phyloP scores from a whole-genome alignment of 805 yeast genomes.

The Candida corydali region DNA sequence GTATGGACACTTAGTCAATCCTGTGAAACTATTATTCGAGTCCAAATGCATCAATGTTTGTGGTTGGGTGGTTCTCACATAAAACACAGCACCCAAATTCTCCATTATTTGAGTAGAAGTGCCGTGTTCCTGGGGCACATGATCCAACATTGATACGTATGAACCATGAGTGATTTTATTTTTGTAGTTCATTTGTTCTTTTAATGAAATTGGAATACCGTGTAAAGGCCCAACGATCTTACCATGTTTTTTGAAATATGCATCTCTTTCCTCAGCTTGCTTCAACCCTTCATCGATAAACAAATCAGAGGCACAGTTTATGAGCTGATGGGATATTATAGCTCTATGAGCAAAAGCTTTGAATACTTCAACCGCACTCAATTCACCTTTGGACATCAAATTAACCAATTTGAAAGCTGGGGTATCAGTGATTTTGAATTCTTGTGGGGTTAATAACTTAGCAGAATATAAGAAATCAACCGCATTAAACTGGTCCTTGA shows the following conservation, averaged over 20 bases:
- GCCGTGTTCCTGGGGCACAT: slow-evolving; percentile 28
- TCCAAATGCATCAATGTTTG: slow-evolving; percentile 45
- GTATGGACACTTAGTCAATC: slow-evolving; percentile 33
- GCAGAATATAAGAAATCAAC: slow-evolving; percentile 31
- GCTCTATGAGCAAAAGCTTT: slow-evolving; percentile 42
- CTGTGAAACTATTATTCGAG: slow-evolving; percentile 36
- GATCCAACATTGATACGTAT: slow-evolving; percentile 31
- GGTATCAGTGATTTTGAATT: slow-evolving; percentile 37
- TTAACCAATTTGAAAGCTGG: slow-evolving; percentile 22
- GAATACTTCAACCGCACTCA: slow-evolving; percentile 33
- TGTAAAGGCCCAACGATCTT: slow-evolving; percentile 58
- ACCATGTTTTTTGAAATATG: slow-evolving; percentile 42
- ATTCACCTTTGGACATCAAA: slow-evolving; percentile 30
- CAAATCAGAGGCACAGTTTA: slow-evolving; percentile 39
- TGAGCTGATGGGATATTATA: slow-evolving; percentile 40
- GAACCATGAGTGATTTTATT: slow-evolving; percentile 37
- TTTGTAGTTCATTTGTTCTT: slow-evolving; percentile 42
- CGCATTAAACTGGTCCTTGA: slow-evolving; percentile 32
- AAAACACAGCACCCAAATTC: slow-evolving; percentile 41
- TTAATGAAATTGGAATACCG: slow-evolving; percentile 63
- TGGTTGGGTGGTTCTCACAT: slow-evolving; percentile 42
- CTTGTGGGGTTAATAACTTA: slow-evolving; percentile 30
- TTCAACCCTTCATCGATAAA: slow-evolving; percentile 58
- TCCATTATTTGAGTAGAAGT: slow-evolving; percentile 30
- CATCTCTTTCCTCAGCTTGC: slow-evolving; percentile 54